A percentile compares a stretch with the other conserved stretches of the same genome.
phyloP scores from a whole-genome alignment of 331 rosid genomes.

The Pyracantha coccinea region DNA sequence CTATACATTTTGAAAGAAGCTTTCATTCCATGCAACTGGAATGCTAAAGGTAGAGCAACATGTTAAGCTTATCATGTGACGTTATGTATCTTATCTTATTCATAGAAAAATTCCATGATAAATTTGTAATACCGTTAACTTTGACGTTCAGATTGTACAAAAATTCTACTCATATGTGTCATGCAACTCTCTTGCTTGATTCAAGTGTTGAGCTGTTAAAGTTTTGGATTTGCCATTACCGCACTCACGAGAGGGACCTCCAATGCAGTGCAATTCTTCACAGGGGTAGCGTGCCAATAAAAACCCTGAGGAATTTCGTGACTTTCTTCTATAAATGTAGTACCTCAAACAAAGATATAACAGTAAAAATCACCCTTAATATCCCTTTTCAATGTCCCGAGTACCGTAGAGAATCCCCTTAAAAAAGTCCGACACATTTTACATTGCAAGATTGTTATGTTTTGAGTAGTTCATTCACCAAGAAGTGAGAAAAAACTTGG shows the following conservation, averaged over 20 bases:
- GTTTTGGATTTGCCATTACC: background rate
- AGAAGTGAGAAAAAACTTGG: too few relatives aligned
- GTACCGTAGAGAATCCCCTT: background rate
- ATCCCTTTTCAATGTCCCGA: too few relatives aligned
- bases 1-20: too few relatives aligned
- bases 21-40: too few relatives aligned
- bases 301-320: background rate
- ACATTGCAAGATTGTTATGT: background rate
- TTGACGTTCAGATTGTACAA: background rate
- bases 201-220: background rate
- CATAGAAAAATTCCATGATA: rapidly evolving
- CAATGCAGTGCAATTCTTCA: background rate
- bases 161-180: background rate
- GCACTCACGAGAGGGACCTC: background rate
- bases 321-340: too few relatives aligned
- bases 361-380: too few relatives aligned
- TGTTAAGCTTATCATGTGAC: too few relatives aligned
- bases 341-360: too few relatives aligned
- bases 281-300: background rate
- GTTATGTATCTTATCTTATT: too few relatives aligned
- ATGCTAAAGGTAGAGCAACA: too few relatives aligned
- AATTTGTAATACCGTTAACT: too few relatives aligned
- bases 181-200: background rate
- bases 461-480: background rate
- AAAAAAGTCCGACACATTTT: background rate